Conservation (phyloP, 2,329 filamentous ascomycete genomes). For the Emmonsiellopsis sp. region DNA sequence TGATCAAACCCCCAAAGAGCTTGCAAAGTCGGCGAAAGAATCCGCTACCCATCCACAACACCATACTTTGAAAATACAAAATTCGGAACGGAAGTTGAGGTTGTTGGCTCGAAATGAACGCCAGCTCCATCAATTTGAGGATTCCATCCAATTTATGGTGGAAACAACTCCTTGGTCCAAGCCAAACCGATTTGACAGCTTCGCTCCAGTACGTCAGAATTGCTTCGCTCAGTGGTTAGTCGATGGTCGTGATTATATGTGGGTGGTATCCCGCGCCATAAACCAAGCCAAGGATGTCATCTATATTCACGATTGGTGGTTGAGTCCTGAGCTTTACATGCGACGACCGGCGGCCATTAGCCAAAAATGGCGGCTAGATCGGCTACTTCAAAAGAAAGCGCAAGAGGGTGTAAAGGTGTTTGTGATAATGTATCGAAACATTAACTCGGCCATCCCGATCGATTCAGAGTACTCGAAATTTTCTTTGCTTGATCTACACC, state of each 20-base stretch:
- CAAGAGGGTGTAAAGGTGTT: slow-evolving; percentile 93
- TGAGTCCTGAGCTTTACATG: slow-evolving; percentile 79
- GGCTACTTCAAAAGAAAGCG: slow-evolving; percentile 75
- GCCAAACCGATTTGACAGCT: slow-evolving; percentile 77
- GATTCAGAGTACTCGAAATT: slow-evolving; percentile 98
- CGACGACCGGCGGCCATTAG: slow-evolving; percentile 73
- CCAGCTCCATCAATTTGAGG: slow-evolving; percentile 82
- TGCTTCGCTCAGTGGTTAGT: slow-evolving; percentile 97
- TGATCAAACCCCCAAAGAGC: slow-evolving; percentile 45
- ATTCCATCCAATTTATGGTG: slow-evolving; percentile 82
- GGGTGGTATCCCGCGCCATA: slow-evolving; percentile 83
- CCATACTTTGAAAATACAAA: slow-evolving; percentile 79
- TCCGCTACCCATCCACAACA: slow-evolving; percentile 57
- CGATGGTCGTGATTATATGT: slow-evolving; percentile 90
- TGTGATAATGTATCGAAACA: slow-evolving; percentile 80
- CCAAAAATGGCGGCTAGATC: slow-evolving; percentile 80
- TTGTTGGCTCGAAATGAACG: slow-evolving; percentile 85
- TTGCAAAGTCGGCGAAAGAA: slow-evolving; percentile 56
- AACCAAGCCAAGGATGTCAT: slow-evolving; percentile 86
- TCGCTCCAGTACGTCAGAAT: slow-evolving; percentile 74
- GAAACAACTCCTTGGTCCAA: slow-evolving; percentile 74
- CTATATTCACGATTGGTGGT: slow-evolving; percentile 93
- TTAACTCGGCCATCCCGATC: slow-evolving; percentile 93
- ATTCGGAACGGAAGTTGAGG: slow-evolving; percentile 85
- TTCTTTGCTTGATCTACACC: slow-evolving; percentile 86